A percentile compares a stretch with the other conserved stretches of the same genome.
phyloP scores from a whole-genome alignment of 352 stramenopile species.

The Phytophthora cactorum region DNA sequence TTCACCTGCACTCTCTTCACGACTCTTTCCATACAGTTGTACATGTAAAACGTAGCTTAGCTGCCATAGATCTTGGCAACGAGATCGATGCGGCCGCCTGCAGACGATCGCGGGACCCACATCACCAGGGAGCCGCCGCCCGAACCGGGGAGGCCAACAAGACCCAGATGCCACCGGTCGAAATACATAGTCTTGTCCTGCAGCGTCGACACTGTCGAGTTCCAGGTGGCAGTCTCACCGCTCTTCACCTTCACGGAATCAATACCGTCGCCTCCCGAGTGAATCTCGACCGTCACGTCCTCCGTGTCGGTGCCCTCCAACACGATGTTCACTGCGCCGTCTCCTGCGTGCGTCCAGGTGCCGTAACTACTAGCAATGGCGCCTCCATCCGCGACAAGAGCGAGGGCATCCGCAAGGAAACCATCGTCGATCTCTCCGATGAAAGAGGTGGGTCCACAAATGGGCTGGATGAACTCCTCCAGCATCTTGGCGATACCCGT shows the following conservation, averaged over 20 bases:
- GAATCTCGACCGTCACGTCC: slow-evolving; percentile 50
- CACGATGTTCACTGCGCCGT: slow-evolving; percentile 42
- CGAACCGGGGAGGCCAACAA: slow-evolving; percentile 46
- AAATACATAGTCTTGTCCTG: slow-evolving; percentile 64
- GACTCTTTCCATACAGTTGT: too few species aligned
- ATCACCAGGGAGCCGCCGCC: slow-evolving; percentile 50
- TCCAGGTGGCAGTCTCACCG: slow-evolving; percentile 45
- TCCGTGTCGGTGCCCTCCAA: slow-evolving; percentile 48
- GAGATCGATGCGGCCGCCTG: slow-evolving; percentile 45
- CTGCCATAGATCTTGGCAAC: slow-evolving; percentile 54
- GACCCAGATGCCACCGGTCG: slow-evolving; percentile 53
- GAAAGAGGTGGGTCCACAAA: slow-evolving; percentile 57
- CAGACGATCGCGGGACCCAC: slow-evolving; percentile 44
- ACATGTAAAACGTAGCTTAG: slow-evolving; percentile 19
- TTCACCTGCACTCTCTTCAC: too few species aligned
- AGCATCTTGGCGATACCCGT: slow-evolving; percentile 54
- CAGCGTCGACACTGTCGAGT: slow-evolving; percentile 36
- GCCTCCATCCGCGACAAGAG: slow-evolving; percentile 39
- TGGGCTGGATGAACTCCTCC: slow-evolving; percentile 58
- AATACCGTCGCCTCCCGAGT: slow-evolving; percentile 46
- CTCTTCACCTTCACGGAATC: slow-evolving; percentile 43
- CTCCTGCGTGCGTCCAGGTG: slow-evolving; percentile 41
- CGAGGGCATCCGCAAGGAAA: slow-evolving; percentile 38
- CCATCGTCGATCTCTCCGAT: slow-evolving; percentile 62
- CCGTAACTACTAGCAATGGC: slow-evolving; percentile 27